phyloP scores from a whole-genome alignment of 768 basidiomycete genomes.

The Dioszegia aurantiaca region DNA sequence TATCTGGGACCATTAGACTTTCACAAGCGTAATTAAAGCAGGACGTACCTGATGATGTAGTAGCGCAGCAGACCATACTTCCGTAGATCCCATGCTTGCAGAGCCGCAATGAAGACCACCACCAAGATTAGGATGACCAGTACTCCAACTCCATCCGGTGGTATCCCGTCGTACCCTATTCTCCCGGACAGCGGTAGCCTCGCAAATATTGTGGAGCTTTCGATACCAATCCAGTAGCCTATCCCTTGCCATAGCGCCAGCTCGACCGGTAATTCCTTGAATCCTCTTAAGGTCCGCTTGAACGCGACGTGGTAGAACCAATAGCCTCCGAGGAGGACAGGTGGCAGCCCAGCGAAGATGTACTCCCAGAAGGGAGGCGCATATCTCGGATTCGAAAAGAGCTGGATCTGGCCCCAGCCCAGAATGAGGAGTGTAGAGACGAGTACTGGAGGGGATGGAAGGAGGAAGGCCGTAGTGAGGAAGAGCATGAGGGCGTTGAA shows the following conservation, averaged over 20 bases:
- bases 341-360: slow-evolving; percentile 24
- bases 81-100: slow-evolving; percentile 36
- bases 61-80: slow-evolving; percentile 32
- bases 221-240: slow-evolving; percentile 45
- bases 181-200: slow-evolving; percentile 31
- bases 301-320: slow-evolving; percentile 40
- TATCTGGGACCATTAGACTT: slow-evolving; percentile 24
- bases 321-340: slow-evolving; percentile 31
- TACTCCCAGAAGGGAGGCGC: slow-evolving; percentile 32
- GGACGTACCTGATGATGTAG: slow-evolving; percentile 32
- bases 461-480: slow-evolving; percentile 28
- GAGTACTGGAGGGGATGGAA: slow-evolving; percentile 22
- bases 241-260: slow-evolving; percentile 37
- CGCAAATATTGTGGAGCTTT: slow-evolving; percentile 36
- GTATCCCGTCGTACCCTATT: slow-evolving; percentile 32
- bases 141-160: slow-evolving; percentile 26
- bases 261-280: slow-evolving; percentile 35
- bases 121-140: slow-evolving; percentile 29
- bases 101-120: slow-evolving; percentile 23
- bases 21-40: not conserved
- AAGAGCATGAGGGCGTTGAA: slow-evolving; percentile 37
- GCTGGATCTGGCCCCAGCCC: slow-evolving; percentile 35
- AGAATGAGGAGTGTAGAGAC: slow-evolving; percentile 28
- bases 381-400: slow-evolving; percentile 33
- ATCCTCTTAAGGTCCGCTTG: slow-evolving; percentile 25